Evolutionary conservation across 768 basidiomycete genomes (phyloP), one percentile per base, ranked within the genome.

Genomic region (Coprinopsis cinerea): DNA sequence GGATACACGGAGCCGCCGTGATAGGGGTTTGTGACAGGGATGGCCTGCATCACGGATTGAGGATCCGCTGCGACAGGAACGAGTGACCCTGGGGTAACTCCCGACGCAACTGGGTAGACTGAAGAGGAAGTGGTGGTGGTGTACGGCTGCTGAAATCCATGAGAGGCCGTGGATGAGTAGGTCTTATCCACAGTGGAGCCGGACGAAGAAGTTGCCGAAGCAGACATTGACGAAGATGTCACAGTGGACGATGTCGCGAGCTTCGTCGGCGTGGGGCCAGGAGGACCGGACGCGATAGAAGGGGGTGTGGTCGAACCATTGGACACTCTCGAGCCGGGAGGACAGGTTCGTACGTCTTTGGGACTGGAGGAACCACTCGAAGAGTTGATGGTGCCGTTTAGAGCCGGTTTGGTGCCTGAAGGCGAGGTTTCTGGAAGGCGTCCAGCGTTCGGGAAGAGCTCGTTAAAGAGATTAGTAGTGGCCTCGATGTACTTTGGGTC

Each of bases 1-100:
- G 63, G 58, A 49, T 64, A 62, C 4, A 59, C 40, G 44, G 64
- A 57, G 32, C 57, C 49, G 37, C 60, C 59, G 20, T 47, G 24
- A 18, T 48, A 27, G 36, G 44, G 25, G 23, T 18, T 36, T 17
- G 39, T 27, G 41, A 7, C 36, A 34, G 39, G 37, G 28, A 45
- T 27, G 42, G 20, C 9, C 17, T 17, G 42, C 42, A 17, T 5
- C 20, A 9, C 10, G 27, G 22, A 32, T 5, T 20, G 44, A 45
- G 27, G n/a, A 17, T 45, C 27, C 17, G 18, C 27, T 14, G n/a
- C 11, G 7, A 4, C 6, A 32, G n/a, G 27, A 27, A 18, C 4
- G 27, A 23, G 44, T 7, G 27, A 4, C 5, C n/a, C 7, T 11
- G 44, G 4, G 4, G 44, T 7, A 11, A n/a, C n/a, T n/a, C n/a